These are phyloP conservation scores for Eleusine coracana DNA, from an alignment of 176 grass and related monocot species.

Conservation along the genomic window DNA sequence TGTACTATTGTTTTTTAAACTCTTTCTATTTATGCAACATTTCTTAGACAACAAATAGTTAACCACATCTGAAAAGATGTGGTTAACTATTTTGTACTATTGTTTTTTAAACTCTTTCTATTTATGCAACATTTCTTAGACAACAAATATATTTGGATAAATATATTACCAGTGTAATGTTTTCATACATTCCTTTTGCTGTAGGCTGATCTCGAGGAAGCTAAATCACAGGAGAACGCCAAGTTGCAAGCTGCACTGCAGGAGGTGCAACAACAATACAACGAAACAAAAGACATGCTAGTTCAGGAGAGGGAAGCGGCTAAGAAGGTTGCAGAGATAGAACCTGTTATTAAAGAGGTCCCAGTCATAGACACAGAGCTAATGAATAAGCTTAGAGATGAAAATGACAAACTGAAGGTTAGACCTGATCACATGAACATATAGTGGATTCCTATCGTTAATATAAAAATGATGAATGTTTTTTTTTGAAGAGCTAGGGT, in stretches of 20 bases:
- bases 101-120: conserved; percentile 18
- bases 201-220: conserved; percentile 90
- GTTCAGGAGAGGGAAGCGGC: conserved; percentile 72
- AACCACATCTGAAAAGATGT: too few relatives aligned
- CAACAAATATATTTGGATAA: not conserved
- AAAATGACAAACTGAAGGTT: conserved; percentile 99
- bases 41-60: not conserved
- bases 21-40: conserved; percentile 9
- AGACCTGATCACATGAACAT: conserved; percentile 20
- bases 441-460: conserved; percentile 12
- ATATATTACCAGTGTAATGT: conserved; percentile 10
- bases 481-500: not conserved
- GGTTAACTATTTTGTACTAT: not conserved
- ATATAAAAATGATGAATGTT: conserved; percentile 12
- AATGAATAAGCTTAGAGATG: conserved; percentile 86
- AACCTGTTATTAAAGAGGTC: conserved; percentile 91
- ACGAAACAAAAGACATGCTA: conserved; percentile 79
- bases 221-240: conserved; percentile 86
- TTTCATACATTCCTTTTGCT: conserved; percentile 32
- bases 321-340: conserved; percentile 67
- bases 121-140: not conserved
- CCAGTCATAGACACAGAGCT: conserved; percentile 80
- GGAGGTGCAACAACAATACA: conserved; percentile 77
- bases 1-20: conserved; percentile 8
- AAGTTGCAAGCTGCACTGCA: conserved; percentile 89